These are phyloP conservation scores for Podila clonocystis DNA, from an alignment of 192 early-diverging fungal genomes.

Conservation along the genomic window DNA sequence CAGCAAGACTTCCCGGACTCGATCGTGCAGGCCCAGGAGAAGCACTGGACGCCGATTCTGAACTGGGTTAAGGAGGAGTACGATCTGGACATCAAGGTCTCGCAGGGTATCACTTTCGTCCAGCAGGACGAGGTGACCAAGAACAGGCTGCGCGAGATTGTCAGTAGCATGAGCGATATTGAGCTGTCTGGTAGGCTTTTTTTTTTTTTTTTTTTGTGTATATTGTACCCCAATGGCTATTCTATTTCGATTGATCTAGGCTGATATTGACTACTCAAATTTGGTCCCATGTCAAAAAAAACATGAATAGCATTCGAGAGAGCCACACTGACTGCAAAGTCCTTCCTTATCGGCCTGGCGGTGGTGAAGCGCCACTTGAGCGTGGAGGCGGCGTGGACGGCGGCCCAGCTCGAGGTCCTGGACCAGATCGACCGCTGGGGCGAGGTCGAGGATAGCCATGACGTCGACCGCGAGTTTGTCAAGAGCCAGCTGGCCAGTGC, in stretches of 20 bases:
- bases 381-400: slow-evolving; percentile 79
- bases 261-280: too few relatives aligned
- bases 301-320: slow-evolving; percentile 82
- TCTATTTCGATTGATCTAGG: too few relatives aligned
- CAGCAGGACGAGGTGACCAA: slow-evolving; percentile 73
- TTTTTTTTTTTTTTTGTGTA: too few relatives aligned
- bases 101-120: slow-evolving; percentile 74
- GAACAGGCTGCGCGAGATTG: slow-evolving; percentile 60
- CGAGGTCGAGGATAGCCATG: slow-evolving; percentile 67
- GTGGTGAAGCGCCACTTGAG: slow-evolving; percentile 79
- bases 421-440: slow-evolving; percentile 94
- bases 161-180: slow-evolving; percentile 70
- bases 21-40: slow-evolving; percentile 82
- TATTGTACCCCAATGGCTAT: too few relatives aligned
- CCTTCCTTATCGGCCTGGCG: slow-evolving; percentile 91
- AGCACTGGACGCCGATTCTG: slow-evolving; percentile 84
- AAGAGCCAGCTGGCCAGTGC: slow-evolving; percentile 73
- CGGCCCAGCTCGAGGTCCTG: slow-evolving; percentile 85
- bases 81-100: slow-evolving; percentile 74
- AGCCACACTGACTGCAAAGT: slow-evolving; percentile 86
- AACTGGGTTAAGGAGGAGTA: slow-evolving; percentile 77
- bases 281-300: background rate
- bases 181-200: slow-evolving; percentile 69
- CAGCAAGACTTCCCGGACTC: slow-evolving; percentile 82
- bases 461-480: slow-evolving; percentile 78